These are phyloP conservation scores for Penstemon davidsonii DNA, from an alignment of 257 asterid species.

Conservation along the genomic window DNA sequence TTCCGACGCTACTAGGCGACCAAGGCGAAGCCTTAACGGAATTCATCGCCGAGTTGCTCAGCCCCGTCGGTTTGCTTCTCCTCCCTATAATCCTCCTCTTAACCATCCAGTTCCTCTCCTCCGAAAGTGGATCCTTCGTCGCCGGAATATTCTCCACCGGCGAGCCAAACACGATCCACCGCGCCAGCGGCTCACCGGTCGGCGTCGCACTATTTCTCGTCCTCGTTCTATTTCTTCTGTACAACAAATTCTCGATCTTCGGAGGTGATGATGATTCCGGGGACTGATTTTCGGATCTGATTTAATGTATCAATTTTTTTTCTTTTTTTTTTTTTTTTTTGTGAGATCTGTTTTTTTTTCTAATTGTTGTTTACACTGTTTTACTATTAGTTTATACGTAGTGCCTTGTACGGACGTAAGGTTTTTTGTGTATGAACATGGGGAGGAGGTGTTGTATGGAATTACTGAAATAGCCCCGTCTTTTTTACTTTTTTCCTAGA, in stretches of 20 bases:
- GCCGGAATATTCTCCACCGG: slow-evolving; percentile 59
- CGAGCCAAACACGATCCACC: slow-evolving; percentile 75
- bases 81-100: slow-evolving; percentile 79
- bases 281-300: slow-evolving; percentile 43
- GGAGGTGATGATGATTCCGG: slow-evolving; percentile 84
- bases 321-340: background rate
- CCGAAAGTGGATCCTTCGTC: slow-evolving; percentile 73
- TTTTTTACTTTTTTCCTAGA: background rate
- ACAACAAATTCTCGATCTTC: slow-evolving; percentile 65
- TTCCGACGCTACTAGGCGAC: slow-evolving; percentile 70
- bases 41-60: slow-evolving; percentile 73
- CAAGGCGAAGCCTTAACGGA: slow-evolving; percentile 82
- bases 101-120: slow-evolving; percentile 76
- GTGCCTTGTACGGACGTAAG: background rate
- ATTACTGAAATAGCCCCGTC: background rate
- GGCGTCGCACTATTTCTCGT: slow-evolving; percentile 74
- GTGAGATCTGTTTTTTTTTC: background rate
- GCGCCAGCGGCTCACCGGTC: slow-evolving; percentile 84
- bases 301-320: background rate
- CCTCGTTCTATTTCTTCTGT: slow-evolving; percentile 67
- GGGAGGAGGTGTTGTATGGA: background rate
- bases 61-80: slow-evolving; percentile 75
- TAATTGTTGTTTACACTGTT: background rate
- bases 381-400: background rate
- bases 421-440: background rate